Conservation (phyloP, 805 yeast species). For the Ogataea trehalophila region DNA sequence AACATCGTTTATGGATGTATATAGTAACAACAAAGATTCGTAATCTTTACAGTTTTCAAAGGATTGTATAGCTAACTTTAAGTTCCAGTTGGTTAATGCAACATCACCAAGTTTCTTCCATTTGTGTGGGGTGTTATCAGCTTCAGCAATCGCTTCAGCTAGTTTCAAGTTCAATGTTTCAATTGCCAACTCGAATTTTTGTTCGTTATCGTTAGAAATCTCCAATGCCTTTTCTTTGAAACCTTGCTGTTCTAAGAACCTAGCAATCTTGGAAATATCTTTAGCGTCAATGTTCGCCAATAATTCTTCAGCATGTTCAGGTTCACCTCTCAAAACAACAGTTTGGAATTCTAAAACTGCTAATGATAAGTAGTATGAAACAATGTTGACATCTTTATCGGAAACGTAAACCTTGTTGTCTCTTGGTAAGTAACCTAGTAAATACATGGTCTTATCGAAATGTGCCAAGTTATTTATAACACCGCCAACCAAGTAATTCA, state of each 20-base stretch:
- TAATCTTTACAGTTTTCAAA: constrained; percentile 76
- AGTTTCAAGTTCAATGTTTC: constrained; percentile 64
- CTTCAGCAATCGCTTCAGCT: constrained; percentile 64
- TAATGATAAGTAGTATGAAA: constrained; percentile 75
- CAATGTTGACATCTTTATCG: constrained; percentile 83
- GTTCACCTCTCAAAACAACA: constrained; percentile 88
- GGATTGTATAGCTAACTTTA: constrained; percentile 74
- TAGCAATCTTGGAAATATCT: constrained; percentile 73
- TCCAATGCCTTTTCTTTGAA: constrained; percentile 76
- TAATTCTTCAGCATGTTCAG: constrained; percentile 72
- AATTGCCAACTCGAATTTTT: constrained; percentile 85
- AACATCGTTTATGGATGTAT: constrained; percentile 74
- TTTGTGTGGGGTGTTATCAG: constrained; percentile 55
- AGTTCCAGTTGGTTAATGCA: constrained; percentile 73
- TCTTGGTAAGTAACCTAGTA: constrained; percentile 85
- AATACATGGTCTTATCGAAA: constrained; percentile 80
- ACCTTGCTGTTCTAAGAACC: constrained; percentile 93
- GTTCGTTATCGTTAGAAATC: constrained; percentile 82
- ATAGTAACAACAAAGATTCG: constrained; percentile 73
- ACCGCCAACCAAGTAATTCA: constrained; percentile 94
- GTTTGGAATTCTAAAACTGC: constrained; percentile 95
- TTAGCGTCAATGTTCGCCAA: constrained; percentile 59
- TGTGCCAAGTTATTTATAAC: constrained; percentile 88
- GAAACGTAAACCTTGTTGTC: constrained; percentile 87
- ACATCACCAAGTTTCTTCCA: constrained; percentile 93